Conservation (phyloP, 1,284 basidiomycete genomes). For the Ganoderma resinaceum region DNA sequence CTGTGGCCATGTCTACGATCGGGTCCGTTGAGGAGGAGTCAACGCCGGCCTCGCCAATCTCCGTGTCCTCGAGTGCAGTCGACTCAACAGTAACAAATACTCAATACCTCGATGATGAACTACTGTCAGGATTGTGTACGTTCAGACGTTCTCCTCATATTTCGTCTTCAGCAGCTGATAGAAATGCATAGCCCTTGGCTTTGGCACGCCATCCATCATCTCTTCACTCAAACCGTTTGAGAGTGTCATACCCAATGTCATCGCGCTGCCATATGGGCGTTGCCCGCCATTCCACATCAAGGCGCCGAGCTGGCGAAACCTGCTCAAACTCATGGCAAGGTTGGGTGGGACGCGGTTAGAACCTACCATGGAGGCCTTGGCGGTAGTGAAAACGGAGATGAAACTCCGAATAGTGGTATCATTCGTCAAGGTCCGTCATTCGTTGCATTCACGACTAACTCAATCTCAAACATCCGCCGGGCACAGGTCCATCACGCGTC, state of each 20-base stretch:
- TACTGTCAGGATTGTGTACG: conserved; percentile 71
- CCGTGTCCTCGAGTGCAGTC: conserved; percentile 10
- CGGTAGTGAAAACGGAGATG: conserved; percentile 60
- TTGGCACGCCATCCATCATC: conserved; percentile 64
- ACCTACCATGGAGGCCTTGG: conserved; percentile 70
- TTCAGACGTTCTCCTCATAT: conserved; percentile 31
- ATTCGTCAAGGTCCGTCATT: conserved; percentile 65
- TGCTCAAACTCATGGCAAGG: conserved; percentile 75
- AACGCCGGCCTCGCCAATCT: not conserved
- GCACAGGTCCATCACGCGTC: conserved; percentile 62
- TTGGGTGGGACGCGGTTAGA: conserved; percentile 73
- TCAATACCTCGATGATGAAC: conserved; percentile 66
- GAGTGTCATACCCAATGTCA: conserved; percentile 69
- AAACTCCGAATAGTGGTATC: conserved; percentile 76
- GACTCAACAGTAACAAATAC: conserved; percentile 47
- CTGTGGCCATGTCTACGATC: conserved; percentile 14
- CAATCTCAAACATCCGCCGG: not conserved
- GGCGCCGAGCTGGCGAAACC: conserved; percentile 72
- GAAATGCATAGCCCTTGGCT: conserved; percentile 63
- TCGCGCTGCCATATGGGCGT: conserved; percentile 72
- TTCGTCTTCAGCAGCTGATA: conserved; percentile 4
- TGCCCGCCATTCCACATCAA: conserved; percentile 74
- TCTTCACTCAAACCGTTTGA: conserved; percentile 52
- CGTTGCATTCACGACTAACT: not conserved
- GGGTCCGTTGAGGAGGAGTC: conserved; percentile 26